A percentile compares a stretch with the other conserved stretches of the same genome.
phyloP scores from a whole-genome alignment of 2,329 filamentous ascomycete genomes.

The Pestalotiopsis sp. region DNA sequence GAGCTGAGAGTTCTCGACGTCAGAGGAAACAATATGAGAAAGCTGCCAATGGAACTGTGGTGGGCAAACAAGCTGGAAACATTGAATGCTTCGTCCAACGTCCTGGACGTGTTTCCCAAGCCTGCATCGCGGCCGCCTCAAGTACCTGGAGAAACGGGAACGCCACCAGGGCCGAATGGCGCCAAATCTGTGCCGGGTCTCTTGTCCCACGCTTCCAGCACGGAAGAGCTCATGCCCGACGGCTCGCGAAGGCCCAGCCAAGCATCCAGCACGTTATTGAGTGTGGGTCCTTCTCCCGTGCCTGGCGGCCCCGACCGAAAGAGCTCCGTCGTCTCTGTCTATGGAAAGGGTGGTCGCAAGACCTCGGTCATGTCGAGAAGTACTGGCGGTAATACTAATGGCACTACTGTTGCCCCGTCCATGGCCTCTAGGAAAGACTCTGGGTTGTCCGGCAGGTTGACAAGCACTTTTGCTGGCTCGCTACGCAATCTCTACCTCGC shows the following conservation, averaged over 20 bases:
- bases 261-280: slow-evolving; percentile 75
- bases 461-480: slow-evolving; percentile 86
- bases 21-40: slow-evolving; percentile 89
- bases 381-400: slow-evolving; percentile 47
- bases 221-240: slow-evolving; percentile 71
- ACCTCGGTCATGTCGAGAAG: slow-evolving; percentile 78
- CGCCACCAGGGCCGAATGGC: slow-evolving; percentile 27
- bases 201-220: slow-evolving; percentile 67
- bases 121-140: slow-evolving; percentile 72
- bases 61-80: slow-evolving; percentile 88
- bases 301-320: slow-evolving; percentile 67
- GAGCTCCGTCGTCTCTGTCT: slow-evolving; percentile 80
- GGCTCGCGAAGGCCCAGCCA: slow-evolving; percentile 78
- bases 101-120: slow-evolving; percentile 89
- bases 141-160: slow-evolving; percentile 52
- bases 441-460: slow-evolving; percentile 75
- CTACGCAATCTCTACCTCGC: slow-evolving; percentile 84
- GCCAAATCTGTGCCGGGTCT: slow-evolving; percentile 47
- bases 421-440: slow-evolving; percentile 79
- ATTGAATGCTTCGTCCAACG: slow-evolving; percentile 93
- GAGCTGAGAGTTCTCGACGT: slow-evolving; percentile 88
- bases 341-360: slow-evolving; percentile 79
- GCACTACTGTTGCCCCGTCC: slow-evolving; percentile 53
- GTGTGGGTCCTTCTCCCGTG: slow-evolving; percentile 73
- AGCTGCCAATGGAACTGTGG: slow-evolving; percentile 93